These are phyloP conservation scores for Kappamyces sp. DNA, from an alignment of 192 early-diverging fungal genomes.

Conservation along the genomic window DNA sequence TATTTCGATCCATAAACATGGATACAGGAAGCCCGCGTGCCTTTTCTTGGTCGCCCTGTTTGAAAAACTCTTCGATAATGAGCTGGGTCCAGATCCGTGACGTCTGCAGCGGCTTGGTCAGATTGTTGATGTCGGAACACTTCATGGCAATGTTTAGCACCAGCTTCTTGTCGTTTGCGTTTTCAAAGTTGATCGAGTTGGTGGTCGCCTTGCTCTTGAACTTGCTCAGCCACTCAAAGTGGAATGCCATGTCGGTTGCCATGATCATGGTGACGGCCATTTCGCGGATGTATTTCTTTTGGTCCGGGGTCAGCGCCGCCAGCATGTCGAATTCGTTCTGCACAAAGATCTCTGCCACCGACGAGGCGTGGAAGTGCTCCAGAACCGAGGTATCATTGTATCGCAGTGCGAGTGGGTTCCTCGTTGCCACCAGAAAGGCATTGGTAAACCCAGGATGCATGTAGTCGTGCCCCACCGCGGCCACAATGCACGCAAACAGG, in stretches of 20 bases:
- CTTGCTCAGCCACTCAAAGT: constrained; percentile 48
- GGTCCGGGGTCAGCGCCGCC: constrained; percentile 23
- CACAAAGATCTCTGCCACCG: constrained; percentile 36
- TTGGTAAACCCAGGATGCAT: constrained; percentile 94
- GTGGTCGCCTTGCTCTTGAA: constrained; percentile 43
- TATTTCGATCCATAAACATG: constrained; percentile 45
- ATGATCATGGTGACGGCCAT: constrained; percentile 39
- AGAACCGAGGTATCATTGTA: constrained; percentile 93
- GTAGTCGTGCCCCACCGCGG: constrained; percentile 41
- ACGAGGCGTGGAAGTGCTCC: constrained; percentile 78
- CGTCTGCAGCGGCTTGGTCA: constrained; percentile 30
- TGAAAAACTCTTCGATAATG: constrained; percentile 48
- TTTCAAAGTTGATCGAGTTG: constrained; percentile 30
- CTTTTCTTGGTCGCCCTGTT: constrained; percentile 48
- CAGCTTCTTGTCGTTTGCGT: constrained; percentile 25
- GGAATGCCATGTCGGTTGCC: constrained; percentile 49
- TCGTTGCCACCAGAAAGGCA: constrained; percentile 76
- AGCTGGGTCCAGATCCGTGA: constrained; percentile 41
- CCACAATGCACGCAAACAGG: constrained; percentile 38
- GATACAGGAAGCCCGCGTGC: constrained; percentile 34
- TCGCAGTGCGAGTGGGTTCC: constrained; percentile 74
- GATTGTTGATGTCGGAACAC: constrained; percentile 52
- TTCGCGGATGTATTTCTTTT: constrained; percentile 32
- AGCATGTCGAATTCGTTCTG: constrained; percentile 37
- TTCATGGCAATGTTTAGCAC: constrained; percentile 45